Evolutionary conservation across 2,329 filamentous ascomycete species (phyloP).

Genomic region (Botrytis pseudocinerea): DNA sequence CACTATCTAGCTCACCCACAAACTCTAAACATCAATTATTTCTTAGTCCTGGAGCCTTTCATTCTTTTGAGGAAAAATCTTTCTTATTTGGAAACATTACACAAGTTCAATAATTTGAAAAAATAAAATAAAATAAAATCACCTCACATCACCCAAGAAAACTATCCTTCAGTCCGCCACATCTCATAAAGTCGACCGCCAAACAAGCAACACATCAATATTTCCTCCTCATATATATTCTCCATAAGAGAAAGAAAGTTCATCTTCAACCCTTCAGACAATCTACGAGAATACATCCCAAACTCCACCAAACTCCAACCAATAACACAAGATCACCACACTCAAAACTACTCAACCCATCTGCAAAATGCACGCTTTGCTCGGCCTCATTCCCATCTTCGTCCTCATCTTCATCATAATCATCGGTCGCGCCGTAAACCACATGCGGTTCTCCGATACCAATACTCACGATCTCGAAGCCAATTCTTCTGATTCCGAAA

Average conservation of each 20-base stretch:
- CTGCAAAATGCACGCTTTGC: not conserved
- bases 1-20: not conserved
- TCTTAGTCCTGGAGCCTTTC: not conserved
- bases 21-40: not conserved
- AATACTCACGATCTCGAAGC: not conserved
- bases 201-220: no score
- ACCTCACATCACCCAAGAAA: no score
- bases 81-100: not conserved
- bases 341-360: not conserved
- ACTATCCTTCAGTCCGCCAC: not conserved
- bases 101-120: no score
- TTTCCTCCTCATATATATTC: not conserved
- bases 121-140: not conserved
- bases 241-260: not conserved
- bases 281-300: not conserved
- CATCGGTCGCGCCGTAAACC: no score
- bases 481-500: not conserved
- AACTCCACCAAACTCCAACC: not conserved
- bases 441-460: no score
- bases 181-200: not conserved
- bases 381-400: not conserved
- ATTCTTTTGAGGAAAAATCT: not conserved
- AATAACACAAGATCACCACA: not conserved
- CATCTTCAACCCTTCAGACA: fast-evolving
- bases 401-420: not conserved